Evolutionary conservation across 352 stramenopile genomes (phyloP).

Genomic region (Globisporangium middletonii): DNA sequence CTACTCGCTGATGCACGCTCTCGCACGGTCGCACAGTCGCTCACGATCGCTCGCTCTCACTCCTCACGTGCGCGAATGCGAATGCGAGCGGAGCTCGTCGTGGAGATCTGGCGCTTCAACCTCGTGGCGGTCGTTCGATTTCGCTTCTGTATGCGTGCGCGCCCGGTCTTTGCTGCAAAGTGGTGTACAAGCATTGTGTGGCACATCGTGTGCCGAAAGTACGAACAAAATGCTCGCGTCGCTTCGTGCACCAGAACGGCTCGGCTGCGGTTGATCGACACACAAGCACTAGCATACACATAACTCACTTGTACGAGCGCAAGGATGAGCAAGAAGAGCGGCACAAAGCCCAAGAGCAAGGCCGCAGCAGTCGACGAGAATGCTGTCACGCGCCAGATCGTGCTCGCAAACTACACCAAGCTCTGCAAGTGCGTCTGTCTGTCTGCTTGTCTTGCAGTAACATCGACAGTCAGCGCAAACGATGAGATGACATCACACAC

Average conservation of each 20-base stretch:
- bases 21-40: no score
- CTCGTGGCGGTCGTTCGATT: no score
- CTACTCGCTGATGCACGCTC: no score
- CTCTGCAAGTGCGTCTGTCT: constrained; percentile 48
- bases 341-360: constrained; percentile 42
- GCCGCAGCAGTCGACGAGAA: constrained; percentile 56
- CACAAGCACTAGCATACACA: background rate
- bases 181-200: no score
- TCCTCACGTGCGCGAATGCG: background rate
- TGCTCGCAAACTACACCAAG: constrained; percentile 66
- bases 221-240: background rate
- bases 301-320: no score
- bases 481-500: background rate
- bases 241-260: background rate
- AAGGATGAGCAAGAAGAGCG: constrained; percentile 54
- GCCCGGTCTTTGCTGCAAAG: no score
- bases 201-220: background rate
- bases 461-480: no score
- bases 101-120: no score
- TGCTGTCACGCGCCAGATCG: constrained; percentile 52
- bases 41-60: background rate
- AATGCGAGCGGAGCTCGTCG: no score
- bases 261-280: no score
- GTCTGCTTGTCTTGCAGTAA: no score
- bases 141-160: background rate